Percentiles rank a stretch among this genome's conserved stretches.
These are phyloP conservation scores for Hymenoscyphus infarciens DNA, from an alignment of 2,329 filamentous ascomycete genomes.

Conservation along the genomic window DNA sequence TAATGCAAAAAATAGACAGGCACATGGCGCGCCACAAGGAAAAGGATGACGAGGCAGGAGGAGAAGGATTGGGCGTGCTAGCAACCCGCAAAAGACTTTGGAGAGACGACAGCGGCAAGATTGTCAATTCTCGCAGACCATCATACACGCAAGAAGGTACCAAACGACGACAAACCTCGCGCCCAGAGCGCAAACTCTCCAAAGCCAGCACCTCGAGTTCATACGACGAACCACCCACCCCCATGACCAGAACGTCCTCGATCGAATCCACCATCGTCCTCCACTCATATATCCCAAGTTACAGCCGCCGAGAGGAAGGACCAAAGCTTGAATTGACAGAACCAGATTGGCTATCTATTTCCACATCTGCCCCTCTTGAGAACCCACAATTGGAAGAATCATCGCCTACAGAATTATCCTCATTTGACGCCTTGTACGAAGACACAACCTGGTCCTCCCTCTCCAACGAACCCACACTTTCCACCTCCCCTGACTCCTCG, in stretches of 20 bases:
- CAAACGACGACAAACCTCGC: slow-evolving; percentile 26
- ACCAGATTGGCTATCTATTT: slow-evolving; percentile 10
- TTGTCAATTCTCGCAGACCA: slow-evolving; percentile 41
- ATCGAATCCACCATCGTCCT: slow-evolving; percentile 26
- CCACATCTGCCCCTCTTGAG: slow-evolving; percentile 4
- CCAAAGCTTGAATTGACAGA: slow-evolving; percentile 9
- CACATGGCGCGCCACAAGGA: slow-evolving; percentile 47
- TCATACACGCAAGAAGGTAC: slow-evolving; percentile 32
- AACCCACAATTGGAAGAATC: slow-evolving; percentile 1
- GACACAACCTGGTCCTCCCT: slow-evolving; percentile 28
- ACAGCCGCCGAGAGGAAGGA: slow-evolving; percentile 2
- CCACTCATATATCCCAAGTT: slow-evolving; percentile 14
- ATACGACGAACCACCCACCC: slow-evolving; percentile 17
- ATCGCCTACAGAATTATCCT: slow-evolving; percentile 17
- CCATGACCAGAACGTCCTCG: slow-evolving; percentile 27
- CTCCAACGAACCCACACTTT: slow-evolving; percentile 13
- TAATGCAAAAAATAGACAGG: slow-evolving; percentile 40
- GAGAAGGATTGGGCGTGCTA: slow-evolving; percentile 43
- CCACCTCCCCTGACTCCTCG: slow-evolving; percentile 20
- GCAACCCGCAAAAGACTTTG: slow-evolving; percentile 48
- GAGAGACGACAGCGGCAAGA: slow-evolving; percentile 45
- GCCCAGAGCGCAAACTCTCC: slow-evolving; percentile 20
- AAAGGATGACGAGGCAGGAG: slow-evolving; percentile 48
- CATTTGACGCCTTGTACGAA: slow-evolving; percentile 33
- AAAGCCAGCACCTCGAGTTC: slow-evolving; percentile 13